Base-by-base conservation (phyloP, 805 yeast genomes). In the Blastobotrys americana region DNA sequence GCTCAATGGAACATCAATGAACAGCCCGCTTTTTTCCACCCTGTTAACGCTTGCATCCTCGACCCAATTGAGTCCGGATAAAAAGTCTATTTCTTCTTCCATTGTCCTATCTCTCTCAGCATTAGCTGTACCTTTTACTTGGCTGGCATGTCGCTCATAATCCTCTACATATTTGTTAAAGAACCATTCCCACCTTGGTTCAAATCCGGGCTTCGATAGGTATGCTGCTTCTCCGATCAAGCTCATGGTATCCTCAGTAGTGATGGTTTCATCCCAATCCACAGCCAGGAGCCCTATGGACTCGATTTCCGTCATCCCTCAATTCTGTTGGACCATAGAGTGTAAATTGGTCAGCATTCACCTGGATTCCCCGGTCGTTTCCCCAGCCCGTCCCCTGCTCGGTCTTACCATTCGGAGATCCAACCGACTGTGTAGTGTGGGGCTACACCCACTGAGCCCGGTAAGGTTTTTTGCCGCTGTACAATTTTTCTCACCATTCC, bases 251-350 rank as follows among this genome's bases (percentile, higher is more conserved):
- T 80, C 86, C 23, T 60, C 55, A 4, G 54, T 50, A 0, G 86
- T 78, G 21, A 77, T 68, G 0, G 86, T 80, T 36, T 79, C 85
- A 56, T 80, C 87, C 80, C 83, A 80, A 52, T 80, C 87, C 2
- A 73, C 59, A 1, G 78, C 66, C 8, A 78, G 42, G 50, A 33
- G 53, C 52, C 25, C 50, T 18, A 51, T 37, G 10, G 46, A 42
- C 28, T 35, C 39, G 15, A 37, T 10, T 27, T 43, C 33, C 21
- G 40, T 34, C 22, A 19, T 19, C 40, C 5, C 22, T 37, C 10
- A 20, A 35, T 5, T 35, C 31, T 8, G 13, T 8, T 25, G 31
- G 31, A 25, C 31, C 10, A 25, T 13, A n/a, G n/a, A n/a, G n/a
- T n/a, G n/a, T n/a, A n/a, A n/a, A n/a, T n/a, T n/a, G n/a, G n/a